Percentiles rank a stretch among this genome's conserved stretches.
Evolutionary conservation across 139 green algal species (phyloP).

Genomic region (Raphidocelis subcapitata): DNA sequence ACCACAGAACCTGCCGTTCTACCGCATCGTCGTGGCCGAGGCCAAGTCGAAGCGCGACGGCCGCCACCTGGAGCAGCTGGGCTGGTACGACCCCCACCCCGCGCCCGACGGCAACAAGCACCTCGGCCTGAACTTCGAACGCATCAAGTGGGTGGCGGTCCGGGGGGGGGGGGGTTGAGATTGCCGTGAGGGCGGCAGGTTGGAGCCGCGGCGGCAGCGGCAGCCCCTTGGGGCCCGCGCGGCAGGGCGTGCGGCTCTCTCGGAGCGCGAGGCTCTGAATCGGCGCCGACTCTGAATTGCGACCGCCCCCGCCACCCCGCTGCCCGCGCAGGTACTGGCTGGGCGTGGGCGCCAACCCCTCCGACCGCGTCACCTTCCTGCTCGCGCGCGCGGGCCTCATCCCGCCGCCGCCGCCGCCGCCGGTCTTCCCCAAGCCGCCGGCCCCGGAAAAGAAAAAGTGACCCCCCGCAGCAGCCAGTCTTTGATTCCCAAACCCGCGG

Average conservation of each 20-base stretch:
- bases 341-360: constrained; percentile 79
- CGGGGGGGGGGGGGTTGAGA: too few relatives aligned
- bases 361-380: constrained; percentile 63
- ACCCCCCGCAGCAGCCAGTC: not conserved
- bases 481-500: too few relatives aligned
- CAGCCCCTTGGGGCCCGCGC: not conserved
- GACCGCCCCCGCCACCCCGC: too few relatives aligned
- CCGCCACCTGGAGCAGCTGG: constrained; percentile 77
- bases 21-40: constrained; percentile 81
- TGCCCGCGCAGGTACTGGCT: constrained; percentile 75
- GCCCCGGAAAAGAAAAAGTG: constrained; percentile 25
- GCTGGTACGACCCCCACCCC: constrained; percentile 82
- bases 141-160: constrained; percentile 61
- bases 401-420: constrained; percentile 22
- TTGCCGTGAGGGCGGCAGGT: too few relatives aligned
- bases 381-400: constrained; percentile 75
- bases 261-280: not conserved
- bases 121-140: constrained; percentile 71
- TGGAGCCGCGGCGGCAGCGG: not conserved
- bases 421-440: constrained; percentile 39
- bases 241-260: not conserved
- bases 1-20: constrained; percentile 76
- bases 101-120: constrained; percentile 69
- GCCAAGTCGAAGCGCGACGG: constrained; percentile 64
- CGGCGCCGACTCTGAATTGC: too few relatives aligned